Evolutionary conservation across 495 filamentous ascomycete species (phyloP).

Genomic region (Lentithecium fluviatile): DNA sequence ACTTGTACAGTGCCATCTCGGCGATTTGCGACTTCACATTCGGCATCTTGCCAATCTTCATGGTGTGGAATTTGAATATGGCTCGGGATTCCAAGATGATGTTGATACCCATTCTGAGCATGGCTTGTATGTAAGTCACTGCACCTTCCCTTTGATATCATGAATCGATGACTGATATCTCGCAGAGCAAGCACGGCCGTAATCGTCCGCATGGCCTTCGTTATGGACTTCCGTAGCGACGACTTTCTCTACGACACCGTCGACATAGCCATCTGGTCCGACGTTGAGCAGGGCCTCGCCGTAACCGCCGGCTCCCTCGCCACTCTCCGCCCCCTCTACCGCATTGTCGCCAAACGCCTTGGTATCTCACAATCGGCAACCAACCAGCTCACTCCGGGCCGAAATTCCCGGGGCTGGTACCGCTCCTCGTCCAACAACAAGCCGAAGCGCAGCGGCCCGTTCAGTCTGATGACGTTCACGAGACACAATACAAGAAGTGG

Average conservation of each 20-base stretch:
- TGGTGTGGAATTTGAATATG: slow-evolving; percentile 46
- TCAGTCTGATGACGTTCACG: slow-evolving; percentile 10
- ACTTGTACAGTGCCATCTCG: slow-evolving; percentile 43
- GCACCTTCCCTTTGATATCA: not conserved
- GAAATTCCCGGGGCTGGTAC: not conserved
- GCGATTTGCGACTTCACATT: slow-evolving; percentile 45
- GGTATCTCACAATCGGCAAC: slow-evolving; percentile 4
- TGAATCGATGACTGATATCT: not conserved
- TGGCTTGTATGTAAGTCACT: slow-evolving; percentile 18
- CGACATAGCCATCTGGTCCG: slow-evolving; percentile 27
- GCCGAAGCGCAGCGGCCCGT: slow-evolving; percentile 4
- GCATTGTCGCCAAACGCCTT: not conserved
- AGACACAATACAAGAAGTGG: not conserved
- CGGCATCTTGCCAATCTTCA: slow-evolving; percentile 46
- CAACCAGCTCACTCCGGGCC: not conserved
- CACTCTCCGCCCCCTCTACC: slow-evolving; percentile 23
- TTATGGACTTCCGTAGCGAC: slow-evolving; percentile 5
- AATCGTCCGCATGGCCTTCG: slow-evolving; percentile 25
- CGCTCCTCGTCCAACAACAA: not conserved
- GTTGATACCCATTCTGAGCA: slow-evolving; percentile 19
- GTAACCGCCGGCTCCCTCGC: slow-evolving; percentile 21
- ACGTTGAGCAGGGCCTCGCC: slow-evolving; percentile 22
- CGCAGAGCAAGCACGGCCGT: slow-evolving; percentile 23
- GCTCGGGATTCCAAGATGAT: not conserved
- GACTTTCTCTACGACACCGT: slow-evolving; percentile 28